Conservation (phyloP, 2,329 filamentous ascomycete genomes). For the Fusarium neocosmosporiellum region DNA sequence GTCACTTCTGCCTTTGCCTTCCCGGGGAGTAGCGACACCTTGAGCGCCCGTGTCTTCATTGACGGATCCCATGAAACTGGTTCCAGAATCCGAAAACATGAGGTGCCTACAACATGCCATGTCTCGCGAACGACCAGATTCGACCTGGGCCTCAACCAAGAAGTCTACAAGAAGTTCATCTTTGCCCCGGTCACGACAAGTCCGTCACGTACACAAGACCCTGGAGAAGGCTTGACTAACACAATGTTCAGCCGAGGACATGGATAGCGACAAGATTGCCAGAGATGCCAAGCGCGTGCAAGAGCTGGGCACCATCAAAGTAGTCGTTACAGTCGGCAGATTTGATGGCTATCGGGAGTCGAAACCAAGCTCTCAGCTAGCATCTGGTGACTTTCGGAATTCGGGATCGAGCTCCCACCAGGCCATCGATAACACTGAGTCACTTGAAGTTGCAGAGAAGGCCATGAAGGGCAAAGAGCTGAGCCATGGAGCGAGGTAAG, state of each 20-base stretch:
- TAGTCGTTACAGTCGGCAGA: not conserved
- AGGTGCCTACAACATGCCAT: not conserved
- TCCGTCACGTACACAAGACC: not conserved
- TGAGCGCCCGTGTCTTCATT: not conserved
- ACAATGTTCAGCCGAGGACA: not conserved
- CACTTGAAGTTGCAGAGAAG: not conserved
- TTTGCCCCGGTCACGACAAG: not conserved
- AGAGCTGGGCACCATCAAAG: not conserved
- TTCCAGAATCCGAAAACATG: not conserved
- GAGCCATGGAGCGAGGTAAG: not conserved
- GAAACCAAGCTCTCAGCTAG: not conserved
- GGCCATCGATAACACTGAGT: not conserved
- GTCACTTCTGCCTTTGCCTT: not conserved
- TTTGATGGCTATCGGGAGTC: not conserved
- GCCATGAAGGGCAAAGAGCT: not conserved
- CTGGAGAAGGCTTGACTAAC: not conserved
- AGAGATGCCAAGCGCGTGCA: not conserved
- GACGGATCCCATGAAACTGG: not conserved
- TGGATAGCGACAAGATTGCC: not conserved
- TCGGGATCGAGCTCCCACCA: not conserved
- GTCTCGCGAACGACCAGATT: not conserved
- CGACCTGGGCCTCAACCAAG: not conserved
- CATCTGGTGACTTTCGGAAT: not conserved
- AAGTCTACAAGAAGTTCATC: not conserved
- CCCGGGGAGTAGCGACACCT: not conserved